Evolutionary conservation across 2,329 filamentous ascomycete species (phyloP), one percentile per base, ranked within the genome.

Genomic region (Fusarium aywerte): DNA sequence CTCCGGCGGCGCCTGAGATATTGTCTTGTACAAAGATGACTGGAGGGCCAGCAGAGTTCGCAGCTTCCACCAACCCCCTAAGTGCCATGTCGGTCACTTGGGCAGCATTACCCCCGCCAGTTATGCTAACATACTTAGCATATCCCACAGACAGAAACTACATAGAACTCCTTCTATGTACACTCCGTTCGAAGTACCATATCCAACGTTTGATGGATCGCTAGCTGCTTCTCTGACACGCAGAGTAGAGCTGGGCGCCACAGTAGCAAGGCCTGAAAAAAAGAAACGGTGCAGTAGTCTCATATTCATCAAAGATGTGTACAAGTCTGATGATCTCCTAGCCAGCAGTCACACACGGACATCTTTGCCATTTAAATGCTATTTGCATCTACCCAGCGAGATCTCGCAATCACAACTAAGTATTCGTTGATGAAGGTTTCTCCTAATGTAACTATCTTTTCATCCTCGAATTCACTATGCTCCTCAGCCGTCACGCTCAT

Each of bases 181-280:
- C 68, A 68, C 69, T 40, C 69, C 69, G 42, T 72, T 72, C 23
- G 71, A 67, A 10, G 69, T 71, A 9, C 63, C 63, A 13, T 71
- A 71, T 0, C 69, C 68, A 15, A 72, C 47, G 2, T 40, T 40
- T 13, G 63, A 69, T 1, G 60, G 43, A 20, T 71, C 69, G 5
- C 55, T 57, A 0, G 58, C 55, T 0, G 68, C 52, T 16, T 47
- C 69, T 49, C 68, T 67, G 13, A 40, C 13, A 12, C 63, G 20
- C 2, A 68, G n/a, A n/a, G 11, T 23, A 10, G 45, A 7, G 6
- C 52, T 52, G 15, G 66, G 66, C 0, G 65, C 50, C 10, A 61
- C 65, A 29, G 39, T 4, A 11, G 50, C 53, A 1, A 66, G 12
- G 11, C 45, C 23, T 1, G 53, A 64, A 10, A 68, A 21, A 11